These are phyloP conservation scores for Pyrus pyrifolia DNA, from an alignment of 306 rosid genomes.

Conservation along the genomic window DNA sequence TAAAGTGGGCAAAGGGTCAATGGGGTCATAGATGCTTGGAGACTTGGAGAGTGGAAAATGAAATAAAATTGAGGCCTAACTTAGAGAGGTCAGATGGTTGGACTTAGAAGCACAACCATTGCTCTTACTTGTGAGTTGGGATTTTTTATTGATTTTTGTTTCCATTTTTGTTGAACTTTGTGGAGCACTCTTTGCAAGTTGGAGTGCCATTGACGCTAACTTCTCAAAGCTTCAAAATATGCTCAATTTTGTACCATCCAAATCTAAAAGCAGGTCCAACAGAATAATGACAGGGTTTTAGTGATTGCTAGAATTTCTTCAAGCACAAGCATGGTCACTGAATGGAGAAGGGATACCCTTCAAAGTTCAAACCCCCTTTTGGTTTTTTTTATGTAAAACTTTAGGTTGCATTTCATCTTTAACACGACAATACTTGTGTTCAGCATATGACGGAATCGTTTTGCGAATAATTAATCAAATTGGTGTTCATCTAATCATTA, in stretches of 20 bases:
- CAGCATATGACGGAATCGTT: not conserved
- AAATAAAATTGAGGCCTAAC: not conserved
- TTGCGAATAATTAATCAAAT: too few species aligned
- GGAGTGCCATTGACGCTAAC: not conserved
- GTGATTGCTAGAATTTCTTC: constrained; percentile 5
- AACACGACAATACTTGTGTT: not conserved
- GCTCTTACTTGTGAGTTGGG: not conserved
- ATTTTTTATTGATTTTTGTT: not conserved
- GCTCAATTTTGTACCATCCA: not conserved
- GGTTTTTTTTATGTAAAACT: not conserved
- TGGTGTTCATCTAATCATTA: not conserved
- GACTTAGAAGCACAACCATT: constrained; percentile 1
- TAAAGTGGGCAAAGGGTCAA: not conserved
- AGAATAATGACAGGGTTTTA: constrained; percentile 12
- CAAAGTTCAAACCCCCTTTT: not conserved
- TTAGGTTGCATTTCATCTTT: not conserved
- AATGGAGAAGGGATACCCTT: not conserved
- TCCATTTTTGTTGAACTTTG: not conserved
- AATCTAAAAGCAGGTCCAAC: constrained; percentile 3
- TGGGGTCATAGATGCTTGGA: constrained; percentile 5
- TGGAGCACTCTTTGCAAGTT: not conserved
- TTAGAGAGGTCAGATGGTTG: not conserved
- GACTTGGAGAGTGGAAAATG: not conserved
- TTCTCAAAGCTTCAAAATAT: not conserved
- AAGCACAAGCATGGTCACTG: constrained; percentile 11